Conservation (phyloP, 768 basidiomycete genomes). For the Nevesoporus exiguus region DNA sequence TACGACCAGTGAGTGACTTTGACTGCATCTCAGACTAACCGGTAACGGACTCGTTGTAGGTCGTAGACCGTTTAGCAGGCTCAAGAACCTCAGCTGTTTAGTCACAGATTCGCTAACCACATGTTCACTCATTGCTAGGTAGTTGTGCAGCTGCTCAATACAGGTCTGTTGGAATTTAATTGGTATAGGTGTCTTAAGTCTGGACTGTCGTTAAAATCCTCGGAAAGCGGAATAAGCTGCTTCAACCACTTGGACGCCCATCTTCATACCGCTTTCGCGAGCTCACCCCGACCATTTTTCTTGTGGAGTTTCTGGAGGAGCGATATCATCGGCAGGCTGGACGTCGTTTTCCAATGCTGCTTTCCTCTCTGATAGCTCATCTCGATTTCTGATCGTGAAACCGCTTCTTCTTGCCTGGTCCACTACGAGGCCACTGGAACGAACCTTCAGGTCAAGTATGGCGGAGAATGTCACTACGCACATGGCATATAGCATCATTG, state of each 20-base stretch:
- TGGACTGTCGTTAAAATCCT: background rate
- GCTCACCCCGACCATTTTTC: slow-evolving; percentile 16
- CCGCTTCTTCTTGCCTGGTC: slow-evolving; percentile 46
- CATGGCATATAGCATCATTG: slow-evolving; percentile 57
- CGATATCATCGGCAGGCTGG: background rate
- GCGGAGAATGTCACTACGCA: slow-evolving; percentile 32
- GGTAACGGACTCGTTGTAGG: slow-evolving; percentile 38
- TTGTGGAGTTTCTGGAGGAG: slow-evolving; percentile 1
- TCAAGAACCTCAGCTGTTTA: slow-evolving; percentile 73
- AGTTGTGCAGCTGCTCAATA: slow-evolving; percentile 6
- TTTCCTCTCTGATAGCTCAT: slow-evolving; percentile 35
- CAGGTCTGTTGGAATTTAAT: slow-evolving; percentile 16
- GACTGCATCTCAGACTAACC: background rate
- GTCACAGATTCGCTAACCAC: slow-evolving; percentile 12
- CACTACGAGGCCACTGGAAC: slow-evolving; percentile 49
- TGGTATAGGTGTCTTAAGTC: slow-evolving; percentile 4
- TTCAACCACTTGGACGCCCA: background rate
- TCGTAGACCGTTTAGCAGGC: slow-evolving; percentile 76
- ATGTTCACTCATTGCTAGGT: background rate
- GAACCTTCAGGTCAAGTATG: background rate
- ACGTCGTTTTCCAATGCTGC: background rate
- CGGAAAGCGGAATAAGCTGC: background rate
- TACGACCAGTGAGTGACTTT: slow-evolving; percentile 61
- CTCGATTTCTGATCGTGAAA: slow-evolving; percentile 49
- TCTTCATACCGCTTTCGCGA: slow-evolving; percentile 11